These are phyloP conservation scores for Suillus lakei DNA, from an alignment of 768 basidiomycete species.

Conservation along the genomic window DNA sequence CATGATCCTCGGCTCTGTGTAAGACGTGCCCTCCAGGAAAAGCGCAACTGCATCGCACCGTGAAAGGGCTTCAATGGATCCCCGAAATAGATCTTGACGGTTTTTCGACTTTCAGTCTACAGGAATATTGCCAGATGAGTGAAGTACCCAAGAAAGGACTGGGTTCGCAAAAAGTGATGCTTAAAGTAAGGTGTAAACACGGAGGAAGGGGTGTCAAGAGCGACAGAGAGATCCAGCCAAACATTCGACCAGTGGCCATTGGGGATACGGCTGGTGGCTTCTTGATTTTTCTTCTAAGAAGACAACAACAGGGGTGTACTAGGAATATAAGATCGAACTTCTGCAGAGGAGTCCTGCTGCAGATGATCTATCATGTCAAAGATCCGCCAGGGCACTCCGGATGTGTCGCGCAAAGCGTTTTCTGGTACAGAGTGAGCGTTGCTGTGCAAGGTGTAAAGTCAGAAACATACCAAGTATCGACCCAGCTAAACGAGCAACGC, in stretches of 20 bases:
- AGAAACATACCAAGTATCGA: slow-evolving; percentile 54
- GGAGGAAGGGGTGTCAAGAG: background rate
- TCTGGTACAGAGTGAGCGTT: slow-evolving; percentile 1
- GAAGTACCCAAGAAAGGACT: slow-evolving; percentile 70
- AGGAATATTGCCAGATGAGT: slow-evolving; percentile 95
- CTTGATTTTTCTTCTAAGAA: background rate
- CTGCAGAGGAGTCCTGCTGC: slow-evolving; percentile 58
- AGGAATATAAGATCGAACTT: slow-evolving; percentile 65
- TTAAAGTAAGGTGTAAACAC: slow-evolving; percentile 28
- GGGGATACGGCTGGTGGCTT: background rate
- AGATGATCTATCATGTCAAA: slow-evolving; percentile 50
- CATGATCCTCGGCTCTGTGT: slow-evolving; percentile 93
- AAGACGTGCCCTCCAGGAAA: slow-evolving; percentile 93
- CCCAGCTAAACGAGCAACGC: slow-evolving; percentile 75
- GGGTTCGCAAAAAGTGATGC: slow-evolving; percentile 85
- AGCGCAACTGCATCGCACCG: slow-evolving; percentile 86
- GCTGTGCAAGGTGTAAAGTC: slow-evolving; percentile 5
- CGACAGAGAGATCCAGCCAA: background rate
- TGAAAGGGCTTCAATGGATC: slow-evolving; percentile 85
- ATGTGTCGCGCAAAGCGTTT: background rate
- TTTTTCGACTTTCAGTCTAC: slow-evolving; percentile 96
- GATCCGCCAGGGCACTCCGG: slow-evolving; percentile 38
- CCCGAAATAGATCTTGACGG: slow-evolving; percentile 83
- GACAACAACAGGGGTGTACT: slow-evolving; percentile 33
- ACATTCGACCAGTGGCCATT: background rate